Evolutionary conservation across 495 filamentous ascomycete genomes (phyloP).

Genomic region (Daldinia loculata): DNA sequence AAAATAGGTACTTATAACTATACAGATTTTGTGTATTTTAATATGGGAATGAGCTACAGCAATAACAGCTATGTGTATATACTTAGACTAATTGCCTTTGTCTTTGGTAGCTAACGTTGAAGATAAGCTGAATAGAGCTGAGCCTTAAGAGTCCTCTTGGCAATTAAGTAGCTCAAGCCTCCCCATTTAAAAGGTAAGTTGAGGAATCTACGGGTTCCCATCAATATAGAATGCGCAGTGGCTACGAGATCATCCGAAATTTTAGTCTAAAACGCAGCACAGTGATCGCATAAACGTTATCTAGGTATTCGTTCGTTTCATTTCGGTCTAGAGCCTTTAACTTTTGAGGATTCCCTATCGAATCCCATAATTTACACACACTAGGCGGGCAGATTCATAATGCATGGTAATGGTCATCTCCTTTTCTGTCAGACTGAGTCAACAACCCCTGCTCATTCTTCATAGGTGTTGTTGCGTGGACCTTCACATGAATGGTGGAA

Average conservation of each 20-base stretch:
- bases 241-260: neutral
- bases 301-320: conserved; percentile 4
- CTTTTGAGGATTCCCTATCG: neutral
- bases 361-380: conserved; percentile 5
- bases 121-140: neutral
- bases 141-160: neutral
- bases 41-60: neutral
- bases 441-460: neutral
- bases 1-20: neutral
- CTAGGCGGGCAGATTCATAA: neutral
- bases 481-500: conserved; percentile 80
- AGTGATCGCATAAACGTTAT: neutral
- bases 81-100: no score
- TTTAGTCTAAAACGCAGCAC: neutral
- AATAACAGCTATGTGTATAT: neutral
- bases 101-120: neutral
- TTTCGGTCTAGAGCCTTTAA: neutral
- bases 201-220: neutral
- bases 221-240: neutral
- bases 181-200: neutral
- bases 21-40: neutral
- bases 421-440: conserved; percentile 6
- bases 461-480: neutral
- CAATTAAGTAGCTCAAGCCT: neutral
- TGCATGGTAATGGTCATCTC: neutral